A percentile compares a stretch with the other conserved stretches of the same genome.
These are phyloP conservation scores for Tuber melanosporum DNA, from an alignment of 495 filamentous ascomycete genomes.

Conservation along the genomic window DNA sequence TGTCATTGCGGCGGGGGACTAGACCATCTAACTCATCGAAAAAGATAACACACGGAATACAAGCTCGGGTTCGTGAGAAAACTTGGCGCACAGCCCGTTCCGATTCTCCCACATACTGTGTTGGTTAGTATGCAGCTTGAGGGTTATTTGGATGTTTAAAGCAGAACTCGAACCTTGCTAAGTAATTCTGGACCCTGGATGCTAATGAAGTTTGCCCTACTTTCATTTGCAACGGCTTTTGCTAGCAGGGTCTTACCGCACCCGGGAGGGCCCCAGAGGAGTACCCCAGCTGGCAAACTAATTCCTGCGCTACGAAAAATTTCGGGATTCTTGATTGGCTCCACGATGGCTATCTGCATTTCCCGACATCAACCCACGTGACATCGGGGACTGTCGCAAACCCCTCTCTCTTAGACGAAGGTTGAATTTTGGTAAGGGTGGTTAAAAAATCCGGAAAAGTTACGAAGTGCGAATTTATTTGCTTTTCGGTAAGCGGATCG, in stretches of 20 bases:
- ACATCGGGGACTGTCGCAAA: constrained; percentile 48
- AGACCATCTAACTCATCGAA: too few relatives aligned
- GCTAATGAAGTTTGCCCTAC: constrained; percentile 90
- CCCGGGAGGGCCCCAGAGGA: constrained; percentile 48
- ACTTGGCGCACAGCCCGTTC: constrained; percentile 62
- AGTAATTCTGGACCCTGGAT: constrained; percentile 67
- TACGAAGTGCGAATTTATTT: too few relatives aligned
- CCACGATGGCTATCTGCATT: constrained; percentile 75
- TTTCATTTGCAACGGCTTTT: constrained; percentile 91
- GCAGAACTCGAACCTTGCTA: constrained; percentile 3
- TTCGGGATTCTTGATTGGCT: constrained; percentile 78
- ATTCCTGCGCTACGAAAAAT: constrained; percentile 72
- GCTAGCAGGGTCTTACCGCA: constrained; percentile 94
- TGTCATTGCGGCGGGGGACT: too few relatives aligned
- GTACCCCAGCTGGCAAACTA: constrained; percentile 74
- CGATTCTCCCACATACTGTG: constrained; percentile 73
- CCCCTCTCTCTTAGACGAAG: too few relatives aligned
- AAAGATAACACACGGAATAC: too few relatives aligned
- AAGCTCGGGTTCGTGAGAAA: too few relatives aligned
- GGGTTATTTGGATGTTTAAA: too few relatives aligned
- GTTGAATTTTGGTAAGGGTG: too few relatives aligned
- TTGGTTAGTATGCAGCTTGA: too few relatives aligned
- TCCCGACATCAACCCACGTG: constrained; percentile 86
- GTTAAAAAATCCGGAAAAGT: too few relatives aligned
- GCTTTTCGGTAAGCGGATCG: too few relatives aligned